Percentiles rank a stretch among this genome's conserved stretches.
Conservation (phyloP, 768 basidiomycete species). For the Suillus clintonianus region DNA sequence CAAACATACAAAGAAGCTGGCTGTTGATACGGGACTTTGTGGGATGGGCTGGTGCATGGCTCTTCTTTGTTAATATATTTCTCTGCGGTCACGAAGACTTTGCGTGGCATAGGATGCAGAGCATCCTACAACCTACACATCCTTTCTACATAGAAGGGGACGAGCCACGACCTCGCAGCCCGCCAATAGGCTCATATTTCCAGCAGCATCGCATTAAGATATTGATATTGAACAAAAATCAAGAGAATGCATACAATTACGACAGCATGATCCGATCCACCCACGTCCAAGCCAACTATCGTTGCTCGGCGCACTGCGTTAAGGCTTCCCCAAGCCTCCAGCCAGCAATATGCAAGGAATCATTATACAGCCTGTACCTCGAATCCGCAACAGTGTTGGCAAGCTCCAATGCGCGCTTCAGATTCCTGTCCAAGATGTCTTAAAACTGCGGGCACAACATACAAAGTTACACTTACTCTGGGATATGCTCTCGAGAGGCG, state of each 20-base stretch:
- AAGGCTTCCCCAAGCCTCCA: conserved; percentile 68
- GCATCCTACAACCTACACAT: too few relatives aligned
- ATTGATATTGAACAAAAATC: not conserved
- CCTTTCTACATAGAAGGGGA: not conserved
- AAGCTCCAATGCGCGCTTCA: conserved; percentile 73
- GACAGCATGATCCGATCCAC: conserved; percentile 64
- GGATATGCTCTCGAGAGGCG: conserved; percentile 60
- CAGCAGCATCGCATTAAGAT: not conserved
- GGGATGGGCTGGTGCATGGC: too few relatives aligned
- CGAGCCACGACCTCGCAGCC: not conserved
- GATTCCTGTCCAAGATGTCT: conserved; percentile 50
- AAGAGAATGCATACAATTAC: conserved; percentile 16
- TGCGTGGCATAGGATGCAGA: not conserved
- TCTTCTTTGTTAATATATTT: too few relatives aligned
- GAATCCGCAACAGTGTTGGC: conserved; percentile 89
- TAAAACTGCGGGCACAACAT: not conserved
- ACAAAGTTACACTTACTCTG: conserved; percentile 52
- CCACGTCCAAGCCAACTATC: conserved; percentile 68
- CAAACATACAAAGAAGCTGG: not conserved
- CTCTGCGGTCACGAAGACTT: not conserved
- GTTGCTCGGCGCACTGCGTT: conserved; percentile 70
- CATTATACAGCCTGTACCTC: conserved; percentile 80
- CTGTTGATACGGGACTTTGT: too few relatives aligned
- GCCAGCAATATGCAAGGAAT: conserved; percentile 67
- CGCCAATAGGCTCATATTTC: too few relatives aligned